Evolutionary conservation across 1,284 basidiomycete species (phyloP).

Genomic region (Moniliophthora roreri): DNA sequence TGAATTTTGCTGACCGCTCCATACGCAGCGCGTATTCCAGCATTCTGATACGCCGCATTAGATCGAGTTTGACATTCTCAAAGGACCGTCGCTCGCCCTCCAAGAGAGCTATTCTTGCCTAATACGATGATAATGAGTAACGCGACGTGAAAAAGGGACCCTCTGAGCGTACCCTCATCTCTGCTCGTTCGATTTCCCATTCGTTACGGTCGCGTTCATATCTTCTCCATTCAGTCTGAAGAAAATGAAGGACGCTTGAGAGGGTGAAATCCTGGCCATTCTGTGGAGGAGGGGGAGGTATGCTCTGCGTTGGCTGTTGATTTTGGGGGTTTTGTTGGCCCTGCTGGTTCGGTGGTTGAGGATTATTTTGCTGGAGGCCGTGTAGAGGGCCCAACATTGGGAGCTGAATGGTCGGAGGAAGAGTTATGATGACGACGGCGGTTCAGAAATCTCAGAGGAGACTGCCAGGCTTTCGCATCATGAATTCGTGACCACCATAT

Average conservation of each 20-base stretch:
- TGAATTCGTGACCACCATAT: too few relatives aligned
- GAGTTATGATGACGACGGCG: slow-evolving; percentile 15
- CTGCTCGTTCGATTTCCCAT: slow-evolving; percentile 99
- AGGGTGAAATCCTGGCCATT: slow-evolving; percentile 90
- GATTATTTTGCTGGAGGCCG: slow-evolving; percentile 54
- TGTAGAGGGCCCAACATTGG: slow-evolving; percentile 73
- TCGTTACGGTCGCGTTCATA: slow-evolving; percentile 98
- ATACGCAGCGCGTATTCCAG: slow-evolving; percentile 94
- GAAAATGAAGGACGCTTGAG: slow-evolving; percentile 93
- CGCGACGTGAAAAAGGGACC: slow-evolving; percentile 21
- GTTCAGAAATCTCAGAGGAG: too few relatives aligned
- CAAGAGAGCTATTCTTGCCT: slow-evolving; percentile 96
- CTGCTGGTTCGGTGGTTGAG: slow-evolving; percentile 45
- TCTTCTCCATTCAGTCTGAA: slow-evolving; percentile 97
- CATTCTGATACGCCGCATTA: slow-evolving; percentile 98
- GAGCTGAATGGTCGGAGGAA: slow-evolving; percentile 42
- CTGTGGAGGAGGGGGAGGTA: slow-evolving; percentile 72
- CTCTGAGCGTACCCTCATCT: slow-evolving; percentile 86
- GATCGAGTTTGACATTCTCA: slow-evolving; percentile 95
- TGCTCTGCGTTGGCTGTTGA: slow-evolving; percentile 52
- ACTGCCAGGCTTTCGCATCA: too few relatives aligned
- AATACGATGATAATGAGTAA: slow-evolving; percentile 23
- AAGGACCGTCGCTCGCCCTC: slow-evolving; percentile 96
- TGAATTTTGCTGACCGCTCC: slow-evolving; percentile 70
- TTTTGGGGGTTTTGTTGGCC: slow-evolving; percentile 52